These are phyloP conservation scores for Backusella macrospora DNA, from an alignment of 192 early-diverging fungal species.

Conservation along the genomic window DNA sequence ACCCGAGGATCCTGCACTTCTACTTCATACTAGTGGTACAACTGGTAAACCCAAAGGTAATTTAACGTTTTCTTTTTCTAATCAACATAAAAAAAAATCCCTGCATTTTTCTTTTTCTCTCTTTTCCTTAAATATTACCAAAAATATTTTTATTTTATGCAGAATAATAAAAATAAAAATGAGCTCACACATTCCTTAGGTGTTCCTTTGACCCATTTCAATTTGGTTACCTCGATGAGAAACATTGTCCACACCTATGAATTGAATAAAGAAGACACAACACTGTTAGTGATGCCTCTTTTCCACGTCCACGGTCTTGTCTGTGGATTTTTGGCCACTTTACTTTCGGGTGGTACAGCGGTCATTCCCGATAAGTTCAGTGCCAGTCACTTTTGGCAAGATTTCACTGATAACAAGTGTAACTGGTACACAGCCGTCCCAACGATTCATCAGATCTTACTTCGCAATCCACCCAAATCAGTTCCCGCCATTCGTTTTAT, in stretches of 20 bases:
- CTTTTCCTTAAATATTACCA: neutral
- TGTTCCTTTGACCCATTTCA: slow-evolving; percentile 81
- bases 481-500: slow-evolving; percentile 71
- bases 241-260: slow-evolving; percentile 77
- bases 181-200: slow-evolving; percentile 28
- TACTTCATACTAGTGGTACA: slow-evolving; percentile 83
- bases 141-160: neutral
- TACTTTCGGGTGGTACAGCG: slow-evolving; percentile 68
- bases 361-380: slow-evolving; percentile 75
- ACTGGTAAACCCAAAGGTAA: slow-evolving; percentile 74
- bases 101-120: neutral
- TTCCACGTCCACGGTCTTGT: slow-evolving; percentile 89
- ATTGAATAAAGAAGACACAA: slow-evolving; percentile 59
- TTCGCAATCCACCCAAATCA: slow-evolving; percentile 45
- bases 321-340: slow-evolving; percentile 69
- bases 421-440: slow-evolving; percentile 83
- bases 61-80: neutral
- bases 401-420: slow-evolving; percentile 59
- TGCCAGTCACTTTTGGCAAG: slow-evolving; percentile 74
- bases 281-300: slow-evolving; percentile 82
- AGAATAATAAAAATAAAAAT: neutral
- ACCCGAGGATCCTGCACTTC: slow-evolving; percentile 65
- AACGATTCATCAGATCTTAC: slow-evolving; percentile 84
- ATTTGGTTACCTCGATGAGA: slow-evolving; percentile 69
- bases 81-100: slow-evolving; percentile 9